Conservation (phyloP, 495 filamentous ascomycete species). For the Tetracladium setigerum region DNA sequence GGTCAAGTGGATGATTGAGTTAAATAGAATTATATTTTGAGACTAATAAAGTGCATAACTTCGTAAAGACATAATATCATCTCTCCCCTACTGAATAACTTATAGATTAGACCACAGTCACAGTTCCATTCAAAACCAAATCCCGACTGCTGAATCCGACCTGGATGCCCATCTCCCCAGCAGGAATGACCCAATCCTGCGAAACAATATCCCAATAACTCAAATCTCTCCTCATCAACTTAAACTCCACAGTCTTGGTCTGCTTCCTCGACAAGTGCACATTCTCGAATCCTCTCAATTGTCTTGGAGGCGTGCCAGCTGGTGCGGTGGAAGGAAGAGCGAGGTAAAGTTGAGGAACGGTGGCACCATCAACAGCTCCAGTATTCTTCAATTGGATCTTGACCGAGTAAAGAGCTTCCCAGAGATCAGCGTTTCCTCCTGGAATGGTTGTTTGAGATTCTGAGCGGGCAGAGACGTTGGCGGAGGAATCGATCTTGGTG, state of each 20-base stretch:
- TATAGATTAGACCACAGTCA: background rate
- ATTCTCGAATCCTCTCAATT: conserved; percentile 65
- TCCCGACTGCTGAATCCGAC: conserved; percentile 33
- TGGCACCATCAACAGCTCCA: conserved; percentile 62
- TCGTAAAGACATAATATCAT: background rate
- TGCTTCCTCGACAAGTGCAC: conserved; percentile 46
- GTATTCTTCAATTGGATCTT: conserved; percentile 76
- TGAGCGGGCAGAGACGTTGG: conserved; percentile 54
- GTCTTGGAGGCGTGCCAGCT: conserved; percentile 44
- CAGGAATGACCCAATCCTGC: conserved; percentile 79
- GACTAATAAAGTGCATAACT: too few species aligned
- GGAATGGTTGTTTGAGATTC: conserved; percentile 57
- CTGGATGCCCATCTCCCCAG: conserved; percentile 60
- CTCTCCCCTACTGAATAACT: background rate
- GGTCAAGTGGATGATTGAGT: too few species aligned
- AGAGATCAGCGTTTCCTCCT: conserved; percentile 72
- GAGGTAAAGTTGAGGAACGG: conserved; percentile 79
- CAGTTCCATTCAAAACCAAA: background rate
- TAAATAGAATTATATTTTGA: too few species aligned
- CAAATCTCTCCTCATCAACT: conserved; percentile 69
- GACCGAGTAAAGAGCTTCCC: conserved; percentile 58
- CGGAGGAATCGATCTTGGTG: conserved; percentile 51
- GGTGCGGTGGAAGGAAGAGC: conserved; percentile 35
- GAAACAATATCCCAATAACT: conserved; percentile 74
- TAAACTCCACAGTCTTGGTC: conserved; percentile 18